Conservation (phyloP, 495 filamentous ascomycete species). For the Stereocaulon alpinum region DNA sequence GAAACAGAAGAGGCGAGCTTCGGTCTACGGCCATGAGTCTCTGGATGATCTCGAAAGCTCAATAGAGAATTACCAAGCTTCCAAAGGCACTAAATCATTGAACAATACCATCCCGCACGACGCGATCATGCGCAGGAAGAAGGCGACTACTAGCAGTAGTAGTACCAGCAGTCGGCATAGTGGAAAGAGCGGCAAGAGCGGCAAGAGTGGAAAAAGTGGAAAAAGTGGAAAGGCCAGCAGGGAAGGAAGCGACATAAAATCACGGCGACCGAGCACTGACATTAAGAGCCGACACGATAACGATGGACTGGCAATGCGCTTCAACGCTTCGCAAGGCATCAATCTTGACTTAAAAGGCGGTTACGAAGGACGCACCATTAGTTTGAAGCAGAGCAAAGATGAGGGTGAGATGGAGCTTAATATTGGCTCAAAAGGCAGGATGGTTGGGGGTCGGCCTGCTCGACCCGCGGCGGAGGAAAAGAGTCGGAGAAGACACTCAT, state of each 20-base stretch:
- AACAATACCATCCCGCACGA: slow-evolving; percentile 3
- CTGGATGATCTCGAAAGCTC: slow-evolving; percentile 17
- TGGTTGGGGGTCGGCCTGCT: background rate
- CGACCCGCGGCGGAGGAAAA: slow-evolving; percentile 10
- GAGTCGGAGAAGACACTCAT: slow-evolving; percentile 15
- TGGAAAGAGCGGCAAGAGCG: slow-evolving; percentile 16
- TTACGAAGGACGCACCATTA: slow-evolving; percentile 85
- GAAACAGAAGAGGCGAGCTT: slow-evolving; percentile 12
- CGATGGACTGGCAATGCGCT: slow-evolving; percentile 17
- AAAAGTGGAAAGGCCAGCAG: slow-evolving; percentile 7
- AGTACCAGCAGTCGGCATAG: slow-evolving; percentile 19
- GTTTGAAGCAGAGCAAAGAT: slow-evolving; percentile 61
- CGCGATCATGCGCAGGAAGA: slow-evolving; percentile 11
- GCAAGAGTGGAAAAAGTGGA: slow-evolving; percentile 4
- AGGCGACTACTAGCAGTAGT: slow-evolving; percentile 13
- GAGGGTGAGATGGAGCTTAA: slow-evolving; percentile 20
- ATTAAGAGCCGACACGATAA: slow-evolving; percentile 12
- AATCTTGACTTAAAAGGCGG: slow-evolving; percentile 92
- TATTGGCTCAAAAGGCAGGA: slow-evolving; percentile 11
- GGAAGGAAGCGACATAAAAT: slow-evolving; percentile 20
- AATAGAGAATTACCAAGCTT: slow-evolving; percentile 15
- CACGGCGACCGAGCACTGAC: slow-evolving; percentile 16
- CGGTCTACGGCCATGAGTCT: slow-evolving; percentile 17
- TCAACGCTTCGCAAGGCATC: slow-evolving; percentile 50
- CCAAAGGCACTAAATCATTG: slow-evolving; percentile 1